A percentile compares a stretch with the other conserved stretches of the same genome.
Evolutionary conservation across 805 yeast genomes (phyloP).

Genomic region (Spathaspora hagerdaliae): DNA sequence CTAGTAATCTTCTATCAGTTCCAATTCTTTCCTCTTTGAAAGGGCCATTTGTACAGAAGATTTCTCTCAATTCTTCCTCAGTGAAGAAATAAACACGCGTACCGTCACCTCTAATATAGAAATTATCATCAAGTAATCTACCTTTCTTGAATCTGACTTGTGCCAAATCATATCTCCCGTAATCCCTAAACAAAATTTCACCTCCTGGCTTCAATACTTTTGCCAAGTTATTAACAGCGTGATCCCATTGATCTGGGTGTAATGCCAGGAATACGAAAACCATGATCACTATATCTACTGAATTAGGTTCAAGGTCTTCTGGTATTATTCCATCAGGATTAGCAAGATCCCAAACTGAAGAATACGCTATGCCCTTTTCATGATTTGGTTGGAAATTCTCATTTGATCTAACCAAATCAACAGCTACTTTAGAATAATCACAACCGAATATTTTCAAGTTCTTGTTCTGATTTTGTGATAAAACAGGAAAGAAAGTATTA

Average conservation of each 20-base stretch:
- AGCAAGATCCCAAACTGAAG: constrained; percentile 94
- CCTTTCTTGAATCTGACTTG: constrained; percentile 91
- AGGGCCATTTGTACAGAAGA: constrained; percentile 47
- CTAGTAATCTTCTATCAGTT: constrained; percentile 85
- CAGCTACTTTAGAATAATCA: constrained; percentile 87
- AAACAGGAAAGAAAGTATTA: constrained; percentile 88
- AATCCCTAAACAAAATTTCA: constrained; percentile 81
- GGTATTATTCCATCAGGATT: constrained; percentile 72
- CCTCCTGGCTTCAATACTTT: constrained; percentile 92
- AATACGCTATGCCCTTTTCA: constrained; percentile 53
- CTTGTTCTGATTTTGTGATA: constrained; percentile 79
- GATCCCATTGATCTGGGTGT: constrained; percentile 85
- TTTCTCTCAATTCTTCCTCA: constrained; percentile 79
- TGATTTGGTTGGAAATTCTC: constrained; percentile 54
- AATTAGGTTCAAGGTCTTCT: constrained; percentile 73
- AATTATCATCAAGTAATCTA: constrained; percentile 83
- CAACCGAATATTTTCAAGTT: constrained; percentile 73
- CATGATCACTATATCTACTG: constrained; percentile 91
- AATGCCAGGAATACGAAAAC: constrained; percentile 91
- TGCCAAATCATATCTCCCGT: constrained; percentile 93
- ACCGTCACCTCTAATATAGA: constrained; percentile 96
- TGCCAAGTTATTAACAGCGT: constrained; percentile 67
- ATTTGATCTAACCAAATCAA: constrained; percentile 71
- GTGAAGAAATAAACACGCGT: constrained; percentile 96
- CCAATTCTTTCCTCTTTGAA: constrained; percentile 76